These are phyloP conservation scores for Colletotrichum aenigma DNA, from an alignment of 2,329 filamentous ascomycete genomes.

Conservation along the genomic window DNA sequence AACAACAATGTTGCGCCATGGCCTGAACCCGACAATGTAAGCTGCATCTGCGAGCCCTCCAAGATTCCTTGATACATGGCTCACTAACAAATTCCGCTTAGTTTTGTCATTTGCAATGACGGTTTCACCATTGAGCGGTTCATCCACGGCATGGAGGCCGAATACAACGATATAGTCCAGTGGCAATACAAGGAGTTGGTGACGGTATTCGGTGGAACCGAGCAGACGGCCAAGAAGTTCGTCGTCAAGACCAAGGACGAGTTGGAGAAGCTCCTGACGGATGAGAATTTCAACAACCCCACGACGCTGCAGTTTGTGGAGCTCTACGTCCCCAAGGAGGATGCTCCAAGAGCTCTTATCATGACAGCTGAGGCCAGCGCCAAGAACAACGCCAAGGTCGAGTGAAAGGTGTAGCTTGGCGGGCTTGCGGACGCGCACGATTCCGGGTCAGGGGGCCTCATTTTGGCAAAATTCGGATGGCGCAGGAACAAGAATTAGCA, in stretches of 20 bases:
- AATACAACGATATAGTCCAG: constrained; percentile 79
- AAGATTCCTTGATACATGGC: background rate
- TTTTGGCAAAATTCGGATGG: background rate
- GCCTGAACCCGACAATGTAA: constrained; percentile 77
- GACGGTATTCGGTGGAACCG: constrained; percentile 67
- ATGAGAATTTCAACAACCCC: constrained; percentile 66
- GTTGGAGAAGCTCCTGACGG: constrained; percentile 66
- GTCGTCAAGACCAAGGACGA: constrained; percentile 72
- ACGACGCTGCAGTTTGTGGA: constrained; percentile 74
- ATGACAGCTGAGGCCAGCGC: constrained; percentile 75
- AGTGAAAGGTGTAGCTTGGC: constrained; percentile 21
- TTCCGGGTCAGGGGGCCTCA: background rate
- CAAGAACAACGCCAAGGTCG: constrained; percentile 62
- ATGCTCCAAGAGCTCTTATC: constrained; percentile 74
- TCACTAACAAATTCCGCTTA: constrained; percentile 31
- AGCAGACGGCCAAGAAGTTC: constrained; percentile 65
- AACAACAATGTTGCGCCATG: constrained; percentile 80
- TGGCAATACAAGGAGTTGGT: constrained; percentile 78
- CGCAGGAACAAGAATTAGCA: background rate
- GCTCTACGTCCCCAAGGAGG: constrained; percentile 78
- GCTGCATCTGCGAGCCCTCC: constrained; percentile 30
- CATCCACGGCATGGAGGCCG: constrained; percentile 81
- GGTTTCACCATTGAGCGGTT: constrained; percentile 90
- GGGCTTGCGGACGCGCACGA: background rate
- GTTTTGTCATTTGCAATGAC: constrained; percentile 85